These are phyloP conservation scores for Tulasnella sp. DNA, from an alignment of 768 basidiomycete genomes.

Conservation along the genomic window DNA sequence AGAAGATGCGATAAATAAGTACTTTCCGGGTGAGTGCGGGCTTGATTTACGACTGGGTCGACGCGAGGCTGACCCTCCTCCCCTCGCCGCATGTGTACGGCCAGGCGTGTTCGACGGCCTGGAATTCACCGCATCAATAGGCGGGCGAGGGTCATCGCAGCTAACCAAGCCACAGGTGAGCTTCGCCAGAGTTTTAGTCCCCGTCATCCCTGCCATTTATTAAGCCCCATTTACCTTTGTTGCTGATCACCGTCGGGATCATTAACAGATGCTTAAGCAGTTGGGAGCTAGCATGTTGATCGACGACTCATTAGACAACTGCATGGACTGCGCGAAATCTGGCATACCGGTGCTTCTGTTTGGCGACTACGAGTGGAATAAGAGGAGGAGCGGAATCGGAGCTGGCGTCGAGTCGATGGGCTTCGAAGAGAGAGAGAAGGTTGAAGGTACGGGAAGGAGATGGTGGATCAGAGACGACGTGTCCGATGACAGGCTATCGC, in stretches of 20 bases:
- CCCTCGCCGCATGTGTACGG: not conserved
- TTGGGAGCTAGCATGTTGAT: conserved; percentile 55
- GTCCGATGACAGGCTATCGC: not conserved
- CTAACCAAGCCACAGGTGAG: conserved; percentile 3
- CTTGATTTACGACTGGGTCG: not conserved
- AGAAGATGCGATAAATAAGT: conserved; percentile 52
- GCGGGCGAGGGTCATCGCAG: not conserved
- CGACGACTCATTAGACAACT: conserved; percentile 76
- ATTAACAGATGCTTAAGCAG: conserved; percentile 24
- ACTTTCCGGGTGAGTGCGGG: conserved; percentile 45
- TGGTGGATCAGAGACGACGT: conserved; percentile 16
- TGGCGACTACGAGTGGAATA: conserved; percentile 49
- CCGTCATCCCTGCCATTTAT: not conserved
- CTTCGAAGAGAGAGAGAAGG: conserved; percentile 18
- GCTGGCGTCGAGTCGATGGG: conserved; percentile 18
- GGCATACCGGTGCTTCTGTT: conserved; percentile 54
- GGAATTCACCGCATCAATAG: conserved; percentile 1
- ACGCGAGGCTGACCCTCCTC: not conserved
- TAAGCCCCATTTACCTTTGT: not conserved
- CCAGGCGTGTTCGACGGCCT: conserved; percentile 43
- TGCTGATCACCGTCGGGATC: not conserved
- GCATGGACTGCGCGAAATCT: conserved; percentile 42
- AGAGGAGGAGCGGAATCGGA: conserved; percentile 34
- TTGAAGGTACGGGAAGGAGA: conserved; percentile 12
- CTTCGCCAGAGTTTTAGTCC: not conserved